Evolutionary conservation across 1,139 yeast genomes (phyloP).

Genomic region (Taiozyma sp.): DNA sequence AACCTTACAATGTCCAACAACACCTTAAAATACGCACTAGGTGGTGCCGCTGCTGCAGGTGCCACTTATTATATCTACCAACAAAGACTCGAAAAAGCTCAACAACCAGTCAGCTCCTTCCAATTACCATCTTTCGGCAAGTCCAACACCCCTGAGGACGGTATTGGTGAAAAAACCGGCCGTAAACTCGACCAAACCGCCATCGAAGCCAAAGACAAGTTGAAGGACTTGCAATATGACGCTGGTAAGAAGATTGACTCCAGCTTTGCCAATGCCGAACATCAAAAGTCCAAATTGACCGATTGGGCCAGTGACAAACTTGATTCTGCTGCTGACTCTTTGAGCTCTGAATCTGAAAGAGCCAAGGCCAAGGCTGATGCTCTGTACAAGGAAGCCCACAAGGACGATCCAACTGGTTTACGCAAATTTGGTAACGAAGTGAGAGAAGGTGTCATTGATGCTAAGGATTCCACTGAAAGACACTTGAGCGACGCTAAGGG

Average conservation of each 20-base stretch:
- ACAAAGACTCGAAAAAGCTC: constrained; percentile 25
- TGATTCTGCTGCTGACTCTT: constrained; percentile 18
- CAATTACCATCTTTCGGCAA: constrained; percentile 9
- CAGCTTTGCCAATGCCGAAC: constrained; percentile 23
- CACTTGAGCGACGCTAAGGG: constrained; percentile 30
- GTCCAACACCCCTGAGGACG: constrained; percentile 14
- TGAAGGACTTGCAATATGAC: constrained; percentile 24
- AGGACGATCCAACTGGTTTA: constrained; percentile 19
- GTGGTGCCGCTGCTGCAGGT: constrained; percentile 33
- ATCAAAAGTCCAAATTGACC: constrained; percentile 12
- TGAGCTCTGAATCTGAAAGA: constrained; percentile 21
- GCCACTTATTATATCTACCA: constrained; percentile 34
- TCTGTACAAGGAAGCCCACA: constrained; percentile 35
- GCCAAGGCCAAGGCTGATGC: constrained; percentile 31
- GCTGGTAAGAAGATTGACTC: constrained; percentile 30
- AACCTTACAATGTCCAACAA: constrained; percentile 4
- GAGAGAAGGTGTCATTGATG: constrained; percentile 26
- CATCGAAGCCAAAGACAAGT: constrained; percentile 19
- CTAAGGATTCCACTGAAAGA: constrained; percentile 35
- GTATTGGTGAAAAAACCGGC: constrained; percentile 25
- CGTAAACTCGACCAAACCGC: constrained; percentile 24
- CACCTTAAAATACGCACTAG: constrained; percentile 21
- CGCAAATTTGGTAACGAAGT: constrained; percentile 20
- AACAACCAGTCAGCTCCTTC: constrained; percentile 17
- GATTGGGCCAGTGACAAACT: constrained; percentile 26